Evolutionary conservation across 257 asterid species (phyloP), one percentile per base, ranked within the genome.

Genomic region (Solanum chmielewskii): DNA sequence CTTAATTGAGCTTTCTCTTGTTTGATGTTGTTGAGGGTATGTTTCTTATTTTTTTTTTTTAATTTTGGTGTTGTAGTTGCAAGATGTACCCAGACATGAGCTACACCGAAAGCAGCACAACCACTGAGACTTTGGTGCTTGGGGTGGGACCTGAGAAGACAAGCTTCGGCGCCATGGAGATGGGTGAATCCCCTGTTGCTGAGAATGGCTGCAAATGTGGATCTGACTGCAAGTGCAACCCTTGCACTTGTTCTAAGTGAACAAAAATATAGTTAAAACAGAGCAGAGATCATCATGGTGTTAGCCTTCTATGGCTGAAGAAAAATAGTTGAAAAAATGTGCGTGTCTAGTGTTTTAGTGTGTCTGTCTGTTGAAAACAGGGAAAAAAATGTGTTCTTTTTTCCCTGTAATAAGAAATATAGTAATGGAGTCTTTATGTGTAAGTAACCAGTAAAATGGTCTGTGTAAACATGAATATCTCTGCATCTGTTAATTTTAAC

Each of bases 131-230:
- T 78, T 60, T 93, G 88, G 92, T 96, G 84, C 86, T 90, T 7
- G 99, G 98, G 88, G 97, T 93, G 66, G 95, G 95, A 39, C 95
- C 99, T 69, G 87, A 91, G 85, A 91, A 86, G 86, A 87, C 90
- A 97, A 11, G 62, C 29, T 71, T 37, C 71, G 14, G 18, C 25
- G 39, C 16, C 23, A 11, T 64, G 62, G 18, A 33, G 12, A 75
- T 86, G 86, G 94, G 88, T 11, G 92, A 76, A 37, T 89, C 88
- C 13, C 88, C 87, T 7, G 90, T 77, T 10, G 91, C 92, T 3
- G 98, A 94, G 91, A 92, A 93, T 29, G 98, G 98, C 11, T 96
- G 99, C 98, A 94, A 95, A 93, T 96, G 99, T 69, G 98, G 98
- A 31, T 41, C 89, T 23, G 90, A 92, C 95, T 96, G 99, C 98